Percentiles rank a stretch among this genome's conserved stretches.
These are phyloP conservation scores for Populus nigra DNA, from an alignment of 345 rosid species.

Conservation along the genomic window DNA sequence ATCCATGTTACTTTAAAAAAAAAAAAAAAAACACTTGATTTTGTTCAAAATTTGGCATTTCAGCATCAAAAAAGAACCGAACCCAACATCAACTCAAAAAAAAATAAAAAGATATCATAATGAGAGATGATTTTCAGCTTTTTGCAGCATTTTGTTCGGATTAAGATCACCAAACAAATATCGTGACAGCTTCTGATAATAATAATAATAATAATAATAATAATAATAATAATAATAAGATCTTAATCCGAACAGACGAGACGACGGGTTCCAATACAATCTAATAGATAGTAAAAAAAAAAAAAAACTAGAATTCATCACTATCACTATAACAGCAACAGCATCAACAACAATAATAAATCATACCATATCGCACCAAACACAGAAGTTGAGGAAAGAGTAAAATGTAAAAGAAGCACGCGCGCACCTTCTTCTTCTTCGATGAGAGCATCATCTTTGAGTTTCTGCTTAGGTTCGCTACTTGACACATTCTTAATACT, in stretches of 20 bases:
- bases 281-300: too few relatives aligned
- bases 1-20: too few relatives aligned
- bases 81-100: background rate
- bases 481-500: slow-evolving; percentile 21
- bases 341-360: too few relatives aligned
- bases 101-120: background rate
- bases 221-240: too few relatives aligned
- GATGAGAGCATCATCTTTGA: background rate
- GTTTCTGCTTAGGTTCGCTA: slow-evolving; percentile 15
- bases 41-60: background rate
- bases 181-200: background rate
- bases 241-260: background rate
- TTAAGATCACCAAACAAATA: background rate
- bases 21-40: too few relatives aligned
- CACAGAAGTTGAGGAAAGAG: background rate
- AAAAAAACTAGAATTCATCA: too few relatives aligned
- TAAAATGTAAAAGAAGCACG: background rate
- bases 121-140: background rate
- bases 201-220: too few relatives aligned
- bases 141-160: too few relatives aligned
- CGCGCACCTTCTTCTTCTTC: background rate
- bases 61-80: background rate
- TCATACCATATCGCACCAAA: background rate
- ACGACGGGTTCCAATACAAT: background rate
- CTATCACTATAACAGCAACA: too few relatives aligned